phyloP scores from a whole-genome alignment of 306 rosid species.

The Clitoria ternatea region DNA sequence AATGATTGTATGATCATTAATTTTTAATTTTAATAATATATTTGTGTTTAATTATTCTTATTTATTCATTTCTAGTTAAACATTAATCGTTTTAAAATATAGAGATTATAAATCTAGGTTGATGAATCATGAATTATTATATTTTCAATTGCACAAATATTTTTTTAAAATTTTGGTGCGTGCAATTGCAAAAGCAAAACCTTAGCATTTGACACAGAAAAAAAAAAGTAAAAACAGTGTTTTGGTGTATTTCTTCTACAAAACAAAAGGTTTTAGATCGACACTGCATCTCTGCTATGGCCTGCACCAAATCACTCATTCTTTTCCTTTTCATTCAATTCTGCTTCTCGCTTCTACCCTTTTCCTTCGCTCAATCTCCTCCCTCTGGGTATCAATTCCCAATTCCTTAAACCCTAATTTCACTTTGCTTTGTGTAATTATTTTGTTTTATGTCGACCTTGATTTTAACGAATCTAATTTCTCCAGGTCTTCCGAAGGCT shows the following conservation, averaged over 20 bases:
- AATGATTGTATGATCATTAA: too few relatives aligned
- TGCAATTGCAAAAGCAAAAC: background rate
- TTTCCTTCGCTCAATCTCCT: constrained; percentile 53
- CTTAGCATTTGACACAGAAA: background rate
- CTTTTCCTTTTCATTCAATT: constrained; percentile 42
- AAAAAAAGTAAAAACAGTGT: background rate
- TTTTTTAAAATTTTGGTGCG: background rate
- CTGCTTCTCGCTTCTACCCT: constrained; percentile 44
- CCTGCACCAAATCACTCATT: constrained; percentile 36
- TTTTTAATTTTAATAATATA: too few relatives aligned
- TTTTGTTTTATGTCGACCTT: background rate
- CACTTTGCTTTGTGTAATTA: background rate
- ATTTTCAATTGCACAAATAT: too few relatives aligned
- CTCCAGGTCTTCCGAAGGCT: constrained; percentile 69
- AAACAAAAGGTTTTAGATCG: constrained; percentile 30
- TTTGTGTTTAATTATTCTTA: too few relatives aligned
- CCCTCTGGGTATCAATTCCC: constrained; percentile 58
- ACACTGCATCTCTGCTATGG: constrained; percentile 19
- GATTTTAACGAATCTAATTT: background rate
- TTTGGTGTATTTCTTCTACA: constrained; percentile 2
- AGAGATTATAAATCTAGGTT: too few relatives aligned
- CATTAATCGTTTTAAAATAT: too few relatives aligned
- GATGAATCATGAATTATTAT: too few relatives aligned
- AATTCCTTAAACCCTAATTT: constrained; percentile 14
- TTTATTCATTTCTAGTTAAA: too few relatives aligned